Evolutionary conservation across 129 eudicot species (phyloP).

Genomic region (Erigeron canadensis): DNA sequence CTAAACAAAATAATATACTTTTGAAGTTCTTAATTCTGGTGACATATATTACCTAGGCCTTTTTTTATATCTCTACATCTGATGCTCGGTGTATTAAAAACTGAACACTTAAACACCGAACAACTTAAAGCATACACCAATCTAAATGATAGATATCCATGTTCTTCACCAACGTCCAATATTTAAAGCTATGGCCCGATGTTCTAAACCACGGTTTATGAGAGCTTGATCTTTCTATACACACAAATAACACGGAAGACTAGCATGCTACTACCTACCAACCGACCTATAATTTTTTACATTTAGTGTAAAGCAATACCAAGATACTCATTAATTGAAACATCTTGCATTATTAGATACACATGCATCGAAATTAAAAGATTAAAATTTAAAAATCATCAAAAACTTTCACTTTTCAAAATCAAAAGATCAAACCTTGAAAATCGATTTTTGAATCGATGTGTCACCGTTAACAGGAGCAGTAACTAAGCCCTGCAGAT

Average conservation of each 20-base stretch:
- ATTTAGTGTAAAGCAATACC: background rate
- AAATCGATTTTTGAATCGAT: constrained; percentile 17
- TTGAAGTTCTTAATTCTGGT: background rate
- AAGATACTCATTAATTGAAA: background rate
- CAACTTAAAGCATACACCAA: background rate
- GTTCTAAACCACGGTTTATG: background rate
- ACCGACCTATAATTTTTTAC: background rate
- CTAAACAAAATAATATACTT: too few species aligned
- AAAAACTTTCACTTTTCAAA: background rate
- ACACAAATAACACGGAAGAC: background rate
- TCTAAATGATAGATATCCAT: background rate
- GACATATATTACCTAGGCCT: background rate
- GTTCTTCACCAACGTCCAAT: background rate
- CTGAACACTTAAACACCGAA: background rate
- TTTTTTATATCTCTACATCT: background rate
- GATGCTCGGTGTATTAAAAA: background rate
- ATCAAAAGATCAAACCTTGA: constrained; percentile 21
- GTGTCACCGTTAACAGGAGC: constrained; percentile 24
- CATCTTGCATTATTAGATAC: background rate
- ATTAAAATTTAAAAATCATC: background rate
- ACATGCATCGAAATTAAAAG: background rate
- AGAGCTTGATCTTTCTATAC: background rate
- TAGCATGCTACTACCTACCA: background rate
- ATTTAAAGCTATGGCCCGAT: background rate
- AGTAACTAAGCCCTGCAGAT: constrained; percentile 26